Conservation (phyloP, 2,329 filamentous ascomycete genomes). For the Aspergillus calidoustus region DNA sequence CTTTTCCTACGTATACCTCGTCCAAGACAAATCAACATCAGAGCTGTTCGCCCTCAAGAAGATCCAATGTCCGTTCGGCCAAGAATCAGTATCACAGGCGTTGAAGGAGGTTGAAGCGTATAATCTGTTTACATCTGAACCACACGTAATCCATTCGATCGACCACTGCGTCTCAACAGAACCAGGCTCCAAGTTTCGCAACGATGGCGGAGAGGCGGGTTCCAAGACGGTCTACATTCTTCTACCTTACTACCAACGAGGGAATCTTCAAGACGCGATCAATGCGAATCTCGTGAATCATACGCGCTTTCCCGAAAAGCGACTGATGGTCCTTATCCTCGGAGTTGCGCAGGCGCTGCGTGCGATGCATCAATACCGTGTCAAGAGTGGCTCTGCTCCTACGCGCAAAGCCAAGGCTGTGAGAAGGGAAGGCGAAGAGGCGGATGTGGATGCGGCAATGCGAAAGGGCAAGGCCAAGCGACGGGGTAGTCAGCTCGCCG, state of each 20-base stretch:
- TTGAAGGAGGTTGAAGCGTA: conserved; percentile 98
- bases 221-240: conserved; percentile 96
- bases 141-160: conserved; percentile 83
- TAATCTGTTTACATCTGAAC: conserved; percentile 79
- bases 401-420: conserved; percentile 61
- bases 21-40: conserved; percentile 83
- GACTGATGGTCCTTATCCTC: conserved; percentile 86
- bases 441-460: conserved; percentile 51
- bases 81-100: conserved; percentile 91
- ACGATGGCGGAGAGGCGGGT: conserved; percentile 62
- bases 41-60: conserved; percentile 96
- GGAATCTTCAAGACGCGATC: conserved; percentile 97
- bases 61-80: conserved; percentile 96
- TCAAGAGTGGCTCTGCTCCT: conserved; percentile 60
- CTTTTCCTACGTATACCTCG: conserved; percentile 98
- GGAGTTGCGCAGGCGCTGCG: conserved; percentile 88
- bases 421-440: conserved; percentile 59
- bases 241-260: conserved; percentile 90
- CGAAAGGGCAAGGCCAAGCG: conserved; percentile 43
- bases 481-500: conserved; percentile 51
- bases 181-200: conserved; percentile 58
- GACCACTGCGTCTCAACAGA: conserved; percentile 84
- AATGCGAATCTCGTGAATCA: conserved; percentile 98
- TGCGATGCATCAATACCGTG: conserved; percentile 87
- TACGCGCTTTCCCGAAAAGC: conserved; percentile 82